Evolutionary conservation across 1,139 yeast species (phyloP), one percentile per base, ranked within the genome.

Genomic region (Geotrichum candidum): DNA sequence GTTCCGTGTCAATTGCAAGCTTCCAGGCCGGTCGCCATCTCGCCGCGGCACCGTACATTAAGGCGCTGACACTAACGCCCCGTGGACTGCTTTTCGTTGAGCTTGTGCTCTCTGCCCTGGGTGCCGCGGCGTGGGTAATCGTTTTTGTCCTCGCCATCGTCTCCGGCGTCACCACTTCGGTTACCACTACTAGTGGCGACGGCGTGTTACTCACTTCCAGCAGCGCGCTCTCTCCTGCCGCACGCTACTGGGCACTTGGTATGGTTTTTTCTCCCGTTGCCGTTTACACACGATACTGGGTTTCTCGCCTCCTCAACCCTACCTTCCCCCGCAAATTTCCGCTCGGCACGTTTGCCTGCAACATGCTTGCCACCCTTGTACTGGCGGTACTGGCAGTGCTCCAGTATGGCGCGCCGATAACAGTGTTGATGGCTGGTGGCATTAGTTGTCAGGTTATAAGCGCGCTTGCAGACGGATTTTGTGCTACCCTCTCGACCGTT

Each of bases 401-500:
- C 6, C 75, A 74, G 45, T 69, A 83, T 65, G 86, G 92, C n/a
- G 56, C 41, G 23, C 73, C 73, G 61, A 50, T 58, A 22, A 27
- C 35, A 13, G 50, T 46, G 22, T 13, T 45, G n/a, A 38, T 85
- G 5, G 64, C 73, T 0, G 69, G 72, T 46, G 53, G 68, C 0
- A 67, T 80, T 1, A 74, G 80, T 1, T 82, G 88, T 65, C 83
- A 82, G 50, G 83, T 87, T 2, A 68, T 88, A 0, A 68, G 68
- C 10, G 96, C 89, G 0, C 72, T 90, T 1, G 79, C 77, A 13
- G 82, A 83, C 66, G 97, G 97, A 0, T 87, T 85, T 65, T 87
- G 95, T 70, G 97, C 96, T 0, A 80, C 85, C 3, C 73, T 89
- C 56, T 85, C 94, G 48, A 91, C 97, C 0, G 83, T 89, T 48